phyloP scores from a whole-genome alignment of 2,329 filamentous ascomycete species.

The Colletotrichum paranaense region DNA sequence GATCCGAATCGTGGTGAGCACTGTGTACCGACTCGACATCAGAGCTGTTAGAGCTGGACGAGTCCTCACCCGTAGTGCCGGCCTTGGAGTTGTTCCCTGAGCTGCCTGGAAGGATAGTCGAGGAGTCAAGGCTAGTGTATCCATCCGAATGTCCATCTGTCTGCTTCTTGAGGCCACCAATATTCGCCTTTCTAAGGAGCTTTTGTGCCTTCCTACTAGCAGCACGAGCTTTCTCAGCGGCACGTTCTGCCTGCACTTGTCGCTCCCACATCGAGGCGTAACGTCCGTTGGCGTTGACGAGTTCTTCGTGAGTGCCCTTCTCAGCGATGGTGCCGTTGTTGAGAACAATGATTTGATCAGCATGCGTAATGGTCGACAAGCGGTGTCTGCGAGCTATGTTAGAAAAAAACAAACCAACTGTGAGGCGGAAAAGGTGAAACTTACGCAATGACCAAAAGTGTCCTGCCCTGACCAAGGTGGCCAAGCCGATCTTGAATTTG shows the following conservation, averaged over 20 bases:
- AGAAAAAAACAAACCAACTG: slow-evolving; percentile 40
- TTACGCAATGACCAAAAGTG: slow-evolving; percentile 94
- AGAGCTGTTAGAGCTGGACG: slow-evolving; percentile 45
- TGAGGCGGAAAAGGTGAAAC: slow-evolving; percentile 45
- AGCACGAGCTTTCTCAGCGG: slow-evolving; percentile 67
- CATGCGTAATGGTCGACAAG: slow-evolving; percentile 85
- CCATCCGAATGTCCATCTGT: slow-evolving; percentile 57
- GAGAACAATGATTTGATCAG: slow-evolving; percentile 86
- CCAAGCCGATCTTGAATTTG: slow-evolving; percentile 90
- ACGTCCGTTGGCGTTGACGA: slow-evolving; percentile 76
- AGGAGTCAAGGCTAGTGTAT: slow-evolving; percentile 58
- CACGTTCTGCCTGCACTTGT: slow-evolving; percentile 82
- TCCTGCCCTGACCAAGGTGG: slow-evolving; percentile 85
- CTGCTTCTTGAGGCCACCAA: slow-evolving; percentile 50
- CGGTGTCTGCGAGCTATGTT: slow-evolving; percentile 68
- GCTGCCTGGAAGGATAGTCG: slow-evolving; percentile 52
- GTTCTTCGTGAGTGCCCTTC: slow-evolving; percentile 81
- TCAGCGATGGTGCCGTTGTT: slow-evolving; percentile 82
- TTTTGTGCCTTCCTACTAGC: slow-evolving; percentile 55
- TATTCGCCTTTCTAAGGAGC: slow-evolving; percentile 62
- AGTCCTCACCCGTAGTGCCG: slow-evolving; percentile 43
- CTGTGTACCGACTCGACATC: slow-evolving; percentile 51
- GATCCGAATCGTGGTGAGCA: slow-evolving; percentile 34
- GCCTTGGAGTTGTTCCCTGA: slow-evolving; percentile 46
- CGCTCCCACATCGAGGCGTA: slow-evolving; percentile 92